Evolutionary conservation across 208 protist species (phyloP).

Genomic region (Acanthamoeba healyi): DNA sequence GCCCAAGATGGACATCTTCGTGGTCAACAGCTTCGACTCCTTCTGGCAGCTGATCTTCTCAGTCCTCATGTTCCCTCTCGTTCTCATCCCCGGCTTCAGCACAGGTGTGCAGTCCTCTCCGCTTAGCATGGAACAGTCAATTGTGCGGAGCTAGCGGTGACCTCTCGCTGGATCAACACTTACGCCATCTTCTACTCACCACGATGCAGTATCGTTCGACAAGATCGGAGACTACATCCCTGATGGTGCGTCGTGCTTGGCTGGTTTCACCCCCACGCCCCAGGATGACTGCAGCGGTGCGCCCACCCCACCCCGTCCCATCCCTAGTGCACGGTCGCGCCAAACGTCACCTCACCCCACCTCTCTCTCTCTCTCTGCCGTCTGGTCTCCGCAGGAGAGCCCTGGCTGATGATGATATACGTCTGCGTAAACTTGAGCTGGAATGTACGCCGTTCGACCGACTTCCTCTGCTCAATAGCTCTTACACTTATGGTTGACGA

Average conservation of each 20-base stretch:
- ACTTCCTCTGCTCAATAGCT: background rate
- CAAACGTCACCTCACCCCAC: too few relatives aligned
- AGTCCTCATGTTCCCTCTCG: slow-evolving; percentile 63
- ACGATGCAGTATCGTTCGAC: slow-evolving; percentile 18
- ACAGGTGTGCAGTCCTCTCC: too few relatives aligned
- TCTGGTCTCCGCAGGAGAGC: slow-evolving; percentile 21
- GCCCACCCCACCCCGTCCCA: too few relatives aligned
- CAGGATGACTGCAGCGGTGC: slow-evolving; percentile 69
- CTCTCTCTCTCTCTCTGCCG: too few relatives aligned
- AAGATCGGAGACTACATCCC: slow-evolving; percentile 72
- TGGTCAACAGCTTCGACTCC: slow-evolving; percentile 75
- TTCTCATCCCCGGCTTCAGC: slow-evolving; percentile 73
- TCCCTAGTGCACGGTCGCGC: too few relatives aligned
- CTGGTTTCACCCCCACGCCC: slow-evolving; percentile 38
- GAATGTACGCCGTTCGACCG: slow-evolving; percentile 48
- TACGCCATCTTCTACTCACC: background rate
- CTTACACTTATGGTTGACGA: too few relatives aligned
- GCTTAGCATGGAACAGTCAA: too few relatives aligned
- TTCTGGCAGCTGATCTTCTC: slow-evolving; percentile 77
- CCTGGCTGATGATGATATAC: slow-evolving; percentile 75
- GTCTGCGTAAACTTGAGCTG: slow-evolving; percentile 71
- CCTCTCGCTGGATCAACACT: too few relatives aligned
- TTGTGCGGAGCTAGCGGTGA: too few relatives aligned
- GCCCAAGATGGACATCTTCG: slow-evolving; percentile 76
- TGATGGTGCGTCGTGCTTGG: slow-evolving; percentile 53